Conservation (phyloP, 805 yeast genomes). For the Sugiyamaella valdiviana region DNA sequence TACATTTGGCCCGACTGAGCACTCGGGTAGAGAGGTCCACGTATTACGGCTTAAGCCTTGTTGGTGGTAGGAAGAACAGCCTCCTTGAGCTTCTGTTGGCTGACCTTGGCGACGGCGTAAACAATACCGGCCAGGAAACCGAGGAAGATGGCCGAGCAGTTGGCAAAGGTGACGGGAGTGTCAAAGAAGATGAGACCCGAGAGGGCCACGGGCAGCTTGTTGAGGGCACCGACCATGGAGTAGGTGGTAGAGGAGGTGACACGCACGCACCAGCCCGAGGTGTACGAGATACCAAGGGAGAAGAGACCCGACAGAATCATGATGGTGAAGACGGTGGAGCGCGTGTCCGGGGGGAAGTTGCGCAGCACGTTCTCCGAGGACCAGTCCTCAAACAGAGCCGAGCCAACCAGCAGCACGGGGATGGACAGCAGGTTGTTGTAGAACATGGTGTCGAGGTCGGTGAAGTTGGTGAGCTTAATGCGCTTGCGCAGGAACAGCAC, state of each 20-base stretch:
- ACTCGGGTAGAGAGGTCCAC: not conserved
- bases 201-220: slow-evolving; percentile 94
- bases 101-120: slow-evolving; percentile 91
- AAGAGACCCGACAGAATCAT: slow-evolving; percentile 92
- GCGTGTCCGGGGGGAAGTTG: slow-evolving; percentile 73
- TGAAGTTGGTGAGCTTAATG: slow-evolving; percentile 89
- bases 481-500: slow-evolving; percentile 96
- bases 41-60: slow-evolving; percentile 12
- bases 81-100: slow-evolving; percentile 51
- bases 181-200: slow-evolving; percentile 93
- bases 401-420: slow-evolving; percentile 74
- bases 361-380: slow-evolving; percentile 62
- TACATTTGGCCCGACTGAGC: too few species aligned
- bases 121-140: slow-evolving; percentile 96
- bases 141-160: slow-evolving; percentile 81
- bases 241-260: slow-evolving; percentile 97
- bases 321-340: slow-evolving; percentile 63
- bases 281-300: slow-evolving; percentile 95
- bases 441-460: slow-evolving; percentile 93
- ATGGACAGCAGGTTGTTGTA: slow-evolving; percentile 92
- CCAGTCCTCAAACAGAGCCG: slow-evolving; percentile 90
- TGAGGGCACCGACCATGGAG: slow-evolving; percentile 98
- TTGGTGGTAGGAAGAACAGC: slow-evolving; percentile 21
- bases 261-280: slow-evolving; percentile 99
- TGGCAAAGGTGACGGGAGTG: slow-evolving; percentile 89